Base-by-base conservation (phyloP, 192 early-diverging fungal species). In the Podila epicladia region DNA sequence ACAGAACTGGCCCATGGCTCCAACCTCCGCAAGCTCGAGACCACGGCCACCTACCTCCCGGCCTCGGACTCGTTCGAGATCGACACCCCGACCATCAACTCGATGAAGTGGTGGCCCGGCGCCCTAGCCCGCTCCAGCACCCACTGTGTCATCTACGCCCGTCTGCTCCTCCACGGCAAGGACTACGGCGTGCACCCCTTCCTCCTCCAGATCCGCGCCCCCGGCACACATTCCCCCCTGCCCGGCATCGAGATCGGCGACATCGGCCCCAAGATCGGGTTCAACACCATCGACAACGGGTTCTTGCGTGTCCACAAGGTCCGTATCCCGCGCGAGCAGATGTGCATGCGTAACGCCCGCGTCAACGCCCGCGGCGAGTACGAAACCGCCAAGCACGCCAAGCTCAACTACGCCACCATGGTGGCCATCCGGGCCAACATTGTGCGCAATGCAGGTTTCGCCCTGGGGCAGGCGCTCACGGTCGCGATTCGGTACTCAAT, bases 71-170 rank as follows among this genome's bases (percentile, higher is more conserved):
- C 95, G 78, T 97, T 95, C 76, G 84, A 92, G 38, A 89, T 97
- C 64, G 87, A 93, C 71, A 90, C 90, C 32, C 92, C 92, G 0
- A 91, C 90, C 19, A 66, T 93, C 41, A 88, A 87, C 24, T 88
- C 92, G 32, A 94, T 92, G 33, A 95, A 97, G 83, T 97, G 95
- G 95, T 95, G 94, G 95, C 94, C 95, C 72, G 95, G 94, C 67
- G 93, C 91, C 17, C 88, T 94, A 13, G 94, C 94, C 19, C 90
- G 92, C 67, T 92, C 94, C 13, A 92, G 92, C 48, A 94, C 91
- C 2, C 90, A 93, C 64, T 88, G 88, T 41, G 87, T 89, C 37
- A 89, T 97, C n/a, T 93, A 93, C 61, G 94, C 94, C 2, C 93
- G 93, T 73, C 86, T 95, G 31, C 78, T 93, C 29, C 89, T 95